These are phyloP conservation scores for Voacanga thouarsii DNA, from an alignment of 257 asterid species.

Conservation along the genomic window DNA sequence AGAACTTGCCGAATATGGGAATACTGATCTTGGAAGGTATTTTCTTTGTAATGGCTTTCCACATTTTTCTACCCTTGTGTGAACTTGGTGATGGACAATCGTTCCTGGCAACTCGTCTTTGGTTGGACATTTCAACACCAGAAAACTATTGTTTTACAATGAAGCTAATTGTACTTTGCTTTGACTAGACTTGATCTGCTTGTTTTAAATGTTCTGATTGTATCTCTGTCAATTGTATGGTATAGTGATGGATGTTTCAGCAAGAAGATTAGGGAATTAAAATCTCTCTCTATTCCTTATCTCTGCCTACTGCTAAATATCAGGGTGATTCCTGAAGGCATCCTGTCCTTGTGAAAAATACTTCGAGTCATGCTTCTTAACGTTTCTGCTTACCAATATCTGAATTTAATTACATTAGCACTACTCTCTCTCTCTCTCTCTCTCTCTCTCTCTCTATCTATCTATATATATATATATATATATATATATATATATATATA, in stretches of 20 bases:
- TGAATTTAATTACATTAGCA: neutral
- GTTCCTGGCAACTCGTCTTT: neutral
- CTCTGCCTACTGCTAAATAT: neutral
- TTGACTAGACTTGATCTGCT: neutral
- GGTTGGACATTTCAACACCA: neutral
- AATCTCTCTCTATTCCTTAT: neutral
- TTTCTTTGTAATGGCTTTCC: constrained; percentile 3
- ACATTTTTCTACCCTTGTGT: neutral
- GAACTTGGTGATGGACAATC: too few species aligned
- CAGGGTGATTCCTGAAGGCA: neutral
- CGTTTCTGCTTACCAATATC: neutral
- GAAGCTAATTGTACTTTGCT: constrained; percentile 2
- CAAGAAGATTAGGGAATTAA: neutral
- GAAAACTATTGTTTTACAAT: neutral
- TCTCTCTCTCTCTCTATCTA: neutral
- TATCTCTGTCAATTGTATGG: neutral
- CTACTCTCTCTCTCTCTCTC: too few species aligned
- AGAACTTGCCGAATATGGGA: constrained; percentile 71
- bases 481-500: too few species aligned
- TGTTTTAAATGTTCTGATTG: neutral
- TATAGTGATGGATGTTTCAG: neutral
- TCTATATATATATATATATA: too few species aligned
- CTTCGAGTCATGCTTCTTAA: neutral
- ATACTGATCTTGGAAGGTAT: constrained; percentile 62
- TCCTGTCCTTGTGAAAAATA: neutral